A percentile compares a stretch with the other conserved stretches of the same genome.
phyloP scores from a whole-genome alignment of 495 filamentous ascomycete species.

The Penicilliopsis zonata region DNA sequence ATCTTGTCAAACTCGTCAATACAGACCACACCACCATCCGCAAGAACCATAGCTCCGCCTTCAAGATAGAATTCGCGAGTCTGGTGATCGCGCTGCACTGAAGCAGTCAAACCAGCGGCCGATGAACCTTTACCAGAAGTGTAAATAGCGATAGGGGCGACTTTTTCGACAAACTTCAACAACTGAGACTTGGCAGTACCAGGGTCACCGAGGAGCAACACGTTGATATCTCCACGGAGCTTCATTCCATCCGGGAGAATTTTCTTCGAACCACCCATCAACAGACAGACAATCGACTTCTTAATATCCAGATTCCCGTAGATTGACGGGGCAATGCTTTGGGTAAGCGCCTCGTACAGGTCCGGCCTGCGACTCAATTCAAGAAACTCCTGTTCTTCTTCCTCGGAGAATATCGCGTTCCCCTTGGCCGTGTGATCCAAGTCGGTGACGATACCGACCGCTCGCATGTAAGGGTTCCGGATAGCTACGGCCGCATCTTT shows the following conservation, averaged over 20 bases:
- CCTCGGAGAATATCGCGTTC: constrained; percentile 74
- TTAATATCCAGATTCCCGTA: constrained; percentile 97
- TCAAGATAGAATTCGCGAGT: constrained; percentile 97
- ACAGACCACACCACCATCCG: constrained; percentile 95
- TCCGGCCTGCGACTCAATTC: constrained; percentile 87
- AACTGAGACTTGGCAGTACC: constrained; percentile 98
- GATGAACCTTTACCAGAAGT: constrained; percentile 98
- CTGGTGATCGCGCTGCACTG: constrained; percentile 82
- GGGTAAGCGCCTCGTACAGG: constrained; percentile 78
- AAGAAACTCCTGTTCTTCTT: constrained; percentile 95
- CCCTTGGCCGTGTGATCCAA: constrained; percentile 85
- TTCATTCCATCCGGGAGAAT: constrained; percentile 98
- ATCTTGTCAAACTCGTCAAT: constrained; percentile 99
- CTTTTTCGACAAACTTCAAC: constrained; percentile 95
- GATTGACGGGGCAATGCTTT: constrained; percentile 94
- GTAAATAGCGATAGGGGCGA: constrained; percentile 94
- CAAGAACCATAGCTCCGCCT: constrained; percentile 97
- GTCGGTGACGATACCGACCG: constrained; percentile 84
- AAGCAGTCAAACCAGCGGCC: constrained; percentile 94
- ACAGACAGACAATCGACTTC: constrained; percentile 91
- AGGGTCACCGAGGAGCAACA: constrained; percentile 91
- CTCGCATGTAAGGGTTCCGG: constrained; percentile 90
- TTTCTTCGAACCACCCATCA: constrained; percentile 96
- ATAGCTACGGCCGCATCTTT: constrained; percentile 83
- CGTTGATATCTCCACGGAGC: constrained; percentile 96